Evolutionary conservation across 768 basidiomycete species (phyloP), one percentile per base, ranked within the genome.

Genomic region (Lactarius akahatsu): DNA sequence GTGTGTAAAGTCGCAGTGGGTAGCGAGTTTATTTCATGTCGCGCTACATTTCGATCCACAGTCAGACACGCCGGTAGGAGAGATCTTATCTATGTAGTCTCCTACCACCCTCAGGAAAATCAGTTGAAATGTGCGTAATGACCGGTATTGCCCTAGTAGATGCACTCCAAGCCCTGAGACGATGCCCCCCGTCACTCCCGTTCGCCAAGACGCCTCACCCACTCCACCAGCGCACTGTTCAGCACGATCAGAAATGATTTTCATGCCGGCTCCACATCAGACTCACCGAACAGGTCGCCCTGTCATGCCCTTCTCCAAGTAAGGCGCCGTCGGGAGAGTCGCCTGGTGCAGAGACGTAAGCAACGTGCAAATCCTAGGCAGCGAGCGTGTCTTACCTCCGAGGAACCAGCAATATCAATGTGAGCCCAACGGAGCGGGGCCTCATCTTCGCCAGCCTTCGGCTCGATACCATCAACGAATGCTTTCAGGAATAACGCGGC

Each of bases 401-500:
- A 91, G 20, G 83, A 77, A 16, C 90, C 87, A 13, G 86, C 92
- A 64, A 94, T 94, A 72, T 96, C 94, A 52, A 94, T 77, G 75
- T 95, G 94, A 0, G 93, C 94, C 92, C 93, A 96, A 67, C 86
- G 85, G 70, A 92, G 77, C 15, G 78, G 74, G 6, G 85, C 80
- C 34, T 71, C 71, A 20, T 80, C 81, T 64, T 81, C 72, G 54
- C 84, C 86, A 16, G 85, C 81, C 72, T 84, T 82, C 2, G 81
- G 78, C 72, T 91, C 88, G 64, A 88, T 85, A 4, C 90, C 91
- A 30, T 89, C 82, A 1, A 90, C 90, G 71, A 93, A 93, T 3
- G 86, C 81, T 78, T 92, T 91, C 64, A 96, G 80, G 86, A 96
- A 96, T 23, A 94, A 78, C 2, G 93, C 92, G 2, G 93, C 94